Conservation (phyloP, 2,329 filamentous ascomycete species). For the Pseudogymnoascus sp. region DNA sequence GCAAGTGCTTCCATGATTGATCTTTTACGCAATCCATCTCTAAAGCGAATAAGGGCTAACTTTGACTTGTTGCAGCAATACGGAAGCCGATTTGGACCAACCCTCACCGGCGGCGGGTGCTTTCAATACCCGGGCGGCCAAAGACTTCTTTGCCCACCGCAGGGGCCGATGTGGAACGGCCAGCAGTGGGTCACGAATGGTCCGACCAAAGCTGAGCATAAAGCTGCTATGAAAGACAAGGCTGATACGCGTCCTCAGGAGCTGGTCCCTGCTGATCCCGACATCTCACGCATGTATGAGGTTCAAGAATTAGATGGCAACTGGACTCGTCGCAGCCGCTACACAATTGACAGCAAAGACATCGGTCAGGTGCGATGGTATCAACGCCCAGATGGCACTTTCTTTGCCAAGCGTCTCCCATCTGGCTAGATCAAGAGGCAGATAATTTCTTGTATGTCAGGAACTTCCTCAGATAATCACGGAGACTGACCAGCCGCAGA, state of each 20-base stretch:
- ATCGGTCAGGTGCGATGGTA: conserved; percentile 51
- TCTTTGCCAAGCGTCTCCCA: conserved; percentile 53
- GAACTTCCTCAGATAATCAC: background rate
- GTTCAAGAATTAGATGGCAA: conserved; percentile 53
- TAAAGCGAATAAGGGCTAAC: background rate
- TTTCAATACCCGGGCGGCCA: background rate
- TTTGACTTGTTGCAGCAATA: background rate
- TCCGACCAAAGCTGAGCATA: conserved; percentile 37
- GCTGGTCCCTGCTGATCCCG: conserved; percentile 55
- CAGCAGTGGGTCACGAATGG: conserved; percentile 59
- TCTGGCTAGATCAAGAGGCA: conserved; percentile 13
- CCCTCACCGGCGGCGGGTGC: background rate
- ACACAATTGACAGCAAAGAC: conserved; percentile 51
- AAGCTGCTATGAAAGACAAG: conserved; percentile 9
- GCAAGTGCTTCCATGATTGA: background rate
- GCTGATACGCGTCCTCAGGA: conserved; percentile 41
- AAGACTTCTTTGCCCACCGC: conserved; percentile 1
- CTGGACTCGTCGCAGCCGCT: conserved; percentile 52
- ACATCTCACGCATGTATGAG: conserved; percentile 54
- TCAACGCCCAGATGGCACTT: conserved; percentile 48
- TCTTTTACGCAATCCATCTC: background rate
- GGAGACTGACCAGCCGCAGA: background rate
- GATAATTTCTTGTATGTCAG: background rate
- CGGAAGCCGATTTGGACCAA: background rate
- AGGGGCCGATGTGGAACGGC: conserved; percentile 10